Evolutionary conservation across 2,329 filamentous ascomycete genomes (phyloP), one percentile per base, ranked within the genome.

Genomic region (Cladosporium sp.): DNA sequence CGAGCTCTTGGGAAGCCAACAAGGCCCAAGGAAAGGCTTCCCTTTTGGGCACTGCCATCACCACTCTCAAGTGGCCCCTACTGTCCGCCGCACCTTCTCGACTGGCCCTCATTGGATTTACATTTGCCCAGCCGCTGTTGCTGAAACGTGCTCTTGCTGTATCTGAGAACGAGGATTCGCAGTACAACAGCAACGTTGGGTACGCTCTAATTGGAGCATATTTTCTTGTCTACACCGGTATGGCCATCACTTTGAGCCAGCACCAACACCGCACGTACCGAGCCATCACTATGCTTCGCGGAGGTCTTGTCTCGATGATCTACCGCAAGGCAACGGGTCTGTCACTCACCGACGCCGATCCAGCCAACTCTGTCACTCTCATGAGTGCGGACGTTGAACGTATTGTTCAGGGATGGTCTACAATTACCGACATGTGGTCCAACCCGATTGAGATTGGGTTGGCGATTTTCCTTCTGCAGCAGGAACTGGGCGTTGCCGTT

Each of bases 81-180:
- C 49, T 51, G 49, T 69, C 66, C 38, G 56, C 58, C 7, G 58
- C 72, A 57, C 30, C 67, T 15, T 61, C 63, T 3, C 57, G 65
- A 25, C 51, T 59, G 7, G 60, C 59, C 39, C 43, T 67, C n/a
- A 68, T 61, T 29, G 66, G 59, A 7, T 68, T 68, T 57, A 68
- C 62, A 25, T 68, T 67, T 30, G 66, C 62, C 35, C 67, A 69
- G 42, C 66, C 67, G 12, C 65, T 68, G 19, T 42, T 69, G 13
- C 64, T 69, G 45, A 58, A 65, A 22, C 54, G 62, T 32, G 61
- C 64, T 2, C 61, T 67, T 18, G 55, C 51, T 0, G 66, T 61
- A 38, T 63, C 62, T 2, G 51, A 60, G n/a, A 50, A 19, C 8
- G 33, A 51, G 27, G 11, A 25, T n/a, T 13, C 40, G 12, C 15